These are phyloP conservation scores for Amaranthus cruentus DNA, from an alignment of 148 eudicot species.

Conservation along the genomic window DNA sequence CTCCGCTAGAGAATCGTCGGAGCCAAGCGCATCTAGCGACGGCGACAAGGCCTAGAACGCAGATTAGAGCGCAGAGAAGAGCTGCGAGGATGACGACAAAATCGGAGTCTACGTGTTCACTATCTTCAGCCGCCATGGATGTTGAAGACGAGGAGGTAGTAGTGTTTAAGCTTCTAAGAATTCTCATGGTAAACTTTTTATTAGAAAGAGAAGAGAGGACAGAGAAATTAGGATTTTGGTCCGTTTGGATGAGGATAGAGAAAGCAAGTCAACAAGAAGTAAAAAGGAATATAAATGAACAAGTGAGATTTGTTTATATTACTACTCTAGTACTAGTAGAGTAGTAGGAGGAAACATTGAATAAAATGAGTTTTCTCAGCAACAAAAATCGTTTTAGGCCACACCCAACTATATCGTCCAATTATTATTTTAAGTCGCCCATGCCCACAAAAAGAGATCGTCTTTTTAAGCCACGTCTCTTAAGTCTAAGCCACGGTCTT, in stretches of 20 bases:
- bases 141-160: slow-evolving; percentile 9
- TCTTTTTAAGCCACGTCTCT: no score
- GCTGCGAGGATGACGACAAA: slow-evolving; percentile 72
- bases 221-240: no score
- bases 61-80: slow-evolving; percentile 69
- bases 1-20: slow-evolving; percentile 41
- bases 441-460: no score
- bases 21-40: slow-evolving; percentile 80
- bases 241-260: slow-evolving; percentile 1
- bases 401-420: no score
- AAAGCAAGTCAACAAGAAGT: not conserved
- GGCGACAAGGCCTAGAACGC: slow-evolving; percentile 75
- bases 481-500: no score
- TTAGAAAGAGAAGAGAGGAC: not conserved
- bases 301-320: slow-evolving; percentile 11
- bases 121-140: not conserved
- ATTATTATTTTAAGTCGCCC: no score
- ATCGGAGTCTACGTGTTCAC: slow-evolving; percentile 40
- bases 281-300: not conserved
- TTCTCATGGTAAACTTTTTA: not conserved
- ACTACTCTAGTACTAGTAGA: no score
- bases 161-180: slow-evolving; percentile 7
- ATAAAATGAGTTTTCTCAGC: no score
- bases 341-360: no score
- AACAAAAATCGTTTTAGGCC: no score